Evolutionary conservation across 192 early-diverging fungal species (phyloP), one percentile per base, ranked within the genome.

Genomic region (Coemansia sp.): DNA sequence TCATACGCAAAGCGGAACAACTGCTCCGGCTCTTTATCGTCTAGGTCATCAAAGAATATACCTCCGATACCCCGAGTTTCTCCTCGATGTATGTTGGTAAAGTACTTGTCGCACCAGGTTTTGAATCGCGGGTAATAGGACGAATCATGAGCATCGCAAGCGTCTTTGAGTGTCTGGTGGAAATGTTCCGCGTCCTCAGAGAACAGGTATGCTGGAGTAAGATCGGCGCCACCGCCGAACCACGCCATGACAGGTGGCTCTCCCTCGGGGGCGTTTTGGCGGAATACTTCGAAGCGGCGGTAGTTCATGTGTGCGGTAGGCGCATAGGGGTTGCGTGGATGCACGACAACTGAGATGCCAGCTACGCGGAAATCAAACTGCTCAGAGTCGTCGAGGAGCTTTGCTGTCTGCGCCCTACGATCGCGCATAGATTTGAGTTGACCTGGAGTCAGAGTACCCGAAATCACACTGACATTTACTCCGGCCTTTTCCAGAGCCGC

Each of bases 21-120:
- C 62, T 94, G 87, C 44, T 96, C 91, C 3, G 86, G 80, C 19
- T 71, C 60, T 72, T 88, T 89, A 51, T 90, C 87, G 60, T 92
- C 90, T 44, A 98, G 75, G 70, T 99, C 97, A 69, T 99, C 97
- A 80, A 99, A 99, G 81, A 99, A 99, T 77, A 98, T 98, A 31
- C 97, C 97, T 25, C 97, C 97, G 61, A 99, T 77, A 2, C 97
- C 97, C 32, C 97, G 93, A 15, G 90, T 86, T 76, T 99, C 97
- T 10, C 84, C 71, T 11, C 97, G 88, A 76, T 99, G 97, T 8
- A 88, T 85, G 63, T 90, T 89, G 73, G 87, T 84, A 77, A 99
- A 99, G 78, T 99, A 99, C 37, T 90, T 86, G 74, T 99, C 97
- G 75, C 94, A 96, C 96, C 96, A 98, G 58, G 92, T 87, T 84